Base-by-base conservation (phyloP, 2,329 filamentous ascomycete genomes). In the Alternaria sp. region DNA sequence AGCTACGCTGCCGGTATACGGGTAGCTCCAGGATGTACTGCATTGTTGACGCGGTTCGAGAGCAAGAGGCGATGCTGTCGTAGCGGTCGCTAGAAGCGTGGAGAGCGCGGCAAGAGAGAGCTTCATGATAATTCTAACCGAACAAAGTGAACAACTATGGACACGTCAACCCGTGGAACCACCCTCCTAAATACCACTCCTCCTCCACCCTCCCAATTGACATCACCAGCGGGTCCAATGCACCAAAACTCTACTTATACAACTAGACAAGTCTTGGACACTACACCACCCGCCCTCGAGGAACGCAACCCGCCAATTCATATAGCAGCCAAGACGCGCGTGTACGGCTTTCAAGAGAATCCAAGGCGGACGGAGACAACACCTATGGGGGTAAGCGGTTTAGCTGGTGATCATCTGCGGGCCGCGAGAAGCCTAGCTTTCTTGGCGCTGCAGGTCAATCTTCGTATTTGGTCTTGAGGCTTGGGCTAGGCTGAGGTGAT, bases 401-500 rank as follows among this genome's bases (percentile, higher is more conserved):
- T 47, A 36, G 40, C 28, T 26, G 44, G 19, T 25, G 43, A 57
- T 57, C 44, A 23, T 46, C 43, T 47, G 19, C 54, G 44, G 54
- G 30, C 30, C 53, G 53, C 43, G 15, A 23, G 30, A 13, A 47
- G 43, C 23, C 53, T 17, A 44, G 11, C 28, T 23, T 43, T 6
- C 44, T 57, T 57, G 54, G 54, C 43, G 43, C 54, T 57, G 43
- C 43, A 36, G 25, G 28, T 36, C 19, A 57, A 57, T 57, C n/a
- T 15, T 57, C 54, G 54, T 57, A 25, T 57, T 46, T 28, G 17
- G 40, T 57, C 19, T 47, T 56, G 40, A 11, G 17, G 17, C 25
- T 21, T 15, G 13, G 25, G 40, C 40, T 46, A 17, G 13, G 45
- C 25, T 56, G 30, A 25, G 53, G 25, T 13, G 17, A 23, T 32